Conservation (phyloP, 1,284 basidiomycete genomes). For the Salmacisia buchloeana region DNA sequence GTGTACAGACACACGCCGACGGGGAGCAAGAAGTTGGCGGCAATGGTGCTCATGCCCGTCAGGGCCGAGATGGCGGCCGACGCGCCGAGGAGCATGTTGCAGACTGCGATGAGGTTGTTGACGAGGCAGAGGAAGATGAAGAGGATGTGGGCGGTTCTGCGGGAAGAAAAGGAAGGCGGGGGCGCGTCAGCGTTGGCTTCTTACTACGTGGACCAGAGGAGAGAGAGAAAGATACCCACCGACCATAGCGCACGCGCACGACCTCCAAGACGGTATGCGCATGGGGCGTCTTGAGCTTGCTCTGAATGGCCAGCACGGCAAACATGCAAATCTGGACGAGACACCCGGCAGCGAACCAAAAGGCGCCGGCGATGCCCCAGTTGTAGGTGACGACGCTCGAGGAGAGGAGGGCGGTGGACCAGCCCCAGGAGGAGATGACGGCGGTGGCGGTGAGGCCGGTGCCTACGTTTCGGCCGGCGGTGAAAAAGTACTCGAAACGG, state of each 20-base stretch:
- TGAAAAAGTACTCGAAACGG: constrained; percentile 23
- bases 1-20: constrained; percentile 39
- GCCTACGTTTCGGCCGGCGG: constrained; percentile 29
- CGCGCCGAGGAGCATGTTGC: constrained; percentile 43
- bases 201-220: too few relatives aligned
- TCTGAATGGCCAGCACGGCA: constrained; percentile 20
- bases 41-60: constrained; percentile 41
- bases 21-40: constrained; percentile 36
- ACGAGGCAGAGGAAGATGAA: constrained; percentile 36
- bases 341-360: constrained; percentile 13
- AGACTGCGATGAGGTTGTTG: constrained; percentile 40
- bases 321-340: constrained; percentile 20
- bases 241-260: constrained; percentile 36
- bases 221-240: too few relatives aligned
- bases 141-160: background rate
- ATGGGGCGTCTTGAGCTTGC: constrained; percentile 20
- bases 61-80: constrained; percentile 36
- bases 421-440: constrained; percentile 38
- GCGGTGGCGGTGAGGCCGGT: constrained; percentile 40
- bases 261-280: constrained; percentile 45
- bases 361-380: constrained; percentile 35
- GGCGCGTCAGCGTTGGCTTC: too few relatives aligned
- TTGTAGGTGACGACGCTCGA: constrained; percentile 37
- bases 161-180: too few relatives aligned
- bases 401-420: constrained; percentile 41